phyloP scores from a whole-genome alignment of 192 early-diverging fungal genomes.

The Entomortierella chlamydospora region DNA sequence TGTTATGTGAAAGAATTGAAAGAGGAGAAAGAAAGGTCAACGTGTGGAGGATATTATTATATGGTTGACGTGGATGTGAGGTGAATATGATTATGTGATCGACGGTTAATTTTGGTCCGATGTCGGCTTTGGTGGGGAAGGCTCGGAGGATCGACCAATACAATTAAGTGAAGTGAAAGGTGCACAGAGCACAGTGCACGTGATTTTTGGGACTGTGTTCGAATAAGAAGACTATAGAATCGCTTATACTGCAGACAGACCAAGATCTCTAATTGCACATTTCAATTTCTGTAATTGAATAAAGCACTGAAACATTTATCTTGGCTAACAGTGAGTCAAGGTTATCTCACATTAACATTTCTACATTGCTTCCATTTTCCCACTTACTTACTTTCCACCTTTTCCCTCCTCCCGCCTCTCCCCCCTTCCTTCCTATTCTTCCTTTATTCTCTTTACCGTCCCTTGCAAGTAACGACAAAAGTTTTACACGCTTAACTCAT shows the following conservation, averaged over 20 bases:
- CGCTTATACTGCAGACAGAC: too few relatives aligned
- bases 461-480: background rate
- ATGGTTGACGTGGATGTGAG: background rate
- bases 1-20: background rate
- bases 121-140: background rate
- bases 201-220: too few relatives aligned
- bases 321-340: background rate
- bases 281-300: too few relatives aligned
- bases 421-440: background rate
- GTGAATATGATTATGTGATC: background rate
- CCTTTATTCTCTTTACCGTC: background rate
- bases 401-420: background rate
- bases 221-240: too few relatives aligned
- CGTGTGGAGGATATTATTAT: too few relatives aligned
- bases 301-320: too few relatives aligned
- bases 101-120: conserved; percentile 1
- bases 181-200: too few relatives aligned
- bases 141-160: too few relatives aligned
- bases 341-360: background rate
- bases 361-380: background rate
- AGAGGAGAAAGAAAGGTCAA: background rate
- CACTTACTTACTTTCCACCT: background rate
- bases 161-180: background rate
- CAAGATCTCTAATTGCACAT: too few relatives aligned
- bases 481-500: background rate